phyloP scores from a whole-genome alignment of 2,329 filamentous ascomycete species.

The Fusarium aywerte region DNA sequence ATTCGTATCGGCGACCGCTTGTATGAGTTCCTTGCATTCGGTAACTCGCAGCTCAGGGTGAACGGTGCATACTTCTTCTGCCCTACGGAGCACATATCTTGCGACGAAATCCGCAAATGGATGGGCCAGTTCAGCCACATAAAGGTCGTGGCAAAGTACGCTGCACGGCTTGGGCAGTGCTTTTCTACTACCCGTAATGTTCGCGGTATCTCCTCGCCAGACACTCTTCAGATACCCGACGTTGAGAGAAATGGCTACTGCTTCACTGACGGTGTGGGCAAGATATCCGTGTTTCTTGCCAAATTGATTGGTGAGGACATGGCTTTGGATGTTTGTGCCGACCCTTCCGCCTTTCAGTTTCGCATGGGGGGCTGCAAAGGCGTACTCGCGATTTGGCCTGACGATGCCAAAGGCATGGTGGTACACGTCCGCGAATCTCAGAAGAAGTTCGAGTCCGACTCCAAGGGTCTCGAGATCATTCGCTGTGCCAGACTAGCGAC shows the following conservation, averaged over 20 bases:
- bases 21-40: slow-evolving; percentile 92
- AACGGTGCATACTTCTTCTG: slow-evolving; percentile 95
- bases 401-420: slow-evolving; percentile 71
- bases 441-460: slow-evolving; percentile 80
- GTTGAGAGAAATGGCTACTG: slow-evolving; percentile 73
- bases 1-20: slow-evolving; percentile 83
- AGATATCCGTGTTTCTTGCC: slow-evolving; percentile 84
- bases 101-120: slow-evolving; percentile 81
- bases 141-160: slow-evolving; percentile 85
- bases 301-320: slow-evolving; percentile 78
- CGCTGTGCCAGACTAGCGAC: slow-evolving; percentile 79
- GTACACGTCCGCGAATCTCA: slow-evolving; percentile 87
- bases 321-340: slow-evolving; percentile 63
- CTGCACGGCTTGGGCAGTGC: slow-evolving; percentile 90
- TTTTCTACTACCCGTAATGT: slow-evolving; percentile 92
- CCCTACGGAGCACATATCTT: slow-evolving; percentile 71
- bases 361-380: slow-evolving; percentile 94
- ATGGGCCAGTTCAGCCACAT: slow-evolving; percentile 91
- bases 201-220: slow-evolving; percentile 68
- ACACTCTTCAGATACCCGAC: slow-evolving; percentile 72
- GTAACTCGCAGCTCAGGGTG: slow-evolving; percentile 94
- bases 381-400: slow-evolving; percentile 79
- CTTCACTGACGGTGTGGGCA: slow-evolving; percentile 94
- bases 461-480: slow-evolving; percentile 85
- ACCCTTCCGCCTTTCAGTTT: slow-evolving; percentile 90